Evolutionary conservation across 768 basidiomycete genomes (phyloP).

Genomic region (Boletus eberwhitei): DNA sequence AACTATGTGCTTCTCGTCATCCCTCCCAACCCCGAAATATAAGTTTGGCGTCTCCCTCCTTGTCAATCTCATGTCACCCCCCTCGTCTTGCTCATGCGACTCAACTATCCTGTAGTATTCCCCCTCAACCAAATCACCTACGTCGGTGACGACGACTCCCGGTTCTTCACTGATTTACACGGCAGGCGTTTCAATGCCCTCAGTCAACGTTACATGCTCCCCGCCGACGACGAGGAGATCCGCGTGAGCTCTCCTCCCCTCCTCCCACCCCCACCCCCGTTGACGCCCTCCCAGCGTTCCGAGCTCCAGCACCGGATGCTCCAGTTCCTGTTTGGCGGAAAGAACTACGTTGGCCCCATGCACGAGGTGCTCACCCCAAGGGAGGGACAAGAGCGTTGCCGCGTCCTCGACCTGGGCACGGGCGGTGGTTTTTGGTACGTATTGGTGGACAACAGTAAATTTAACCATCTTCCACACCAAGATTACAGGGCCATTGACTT

Average conservation of each 20-base stretch:
- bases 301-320: constrained; percentile 62
- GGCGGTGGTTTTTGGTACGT: constrained; percentile 61
- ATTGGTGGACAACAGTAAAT: not conserved
- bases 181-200: constrained; percentile 54
- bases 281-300: constrained; percentile 45
- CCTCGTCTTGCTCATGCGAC: constrained; percentile 22
- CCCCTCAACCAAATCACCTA: constrained; percentile 35
- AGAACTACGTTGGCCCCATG: constrained; percentile 65
- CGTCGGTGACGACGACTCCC: constrained; percentile 43
- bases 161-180: constrained; percentile 53
- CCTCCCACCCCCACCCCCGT: not conserved
- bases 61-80: constrained; percentile 20
- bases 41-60: constrained; percentile 22
- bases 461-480: not conserved
- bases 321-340: constrained; percentile 62
- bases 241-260: constrained; percentile 37
- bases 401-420: constrained; percentile 67
- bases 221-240: constrained; percentile 64
- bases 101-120: constrained; percentile 33
- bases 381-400: constrained; percentile 30
- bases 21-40: constrained; percentile 27
- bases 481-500: constrained; percentile 62
- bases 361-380: constrained; percentile 46
- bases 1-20: constrained; percentile 33
- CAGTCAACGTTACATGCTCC: constrained; percentile 58